Base-by-base conservation (phyloP, 306 rosid species). In the Prunus davidiana region DNA sequence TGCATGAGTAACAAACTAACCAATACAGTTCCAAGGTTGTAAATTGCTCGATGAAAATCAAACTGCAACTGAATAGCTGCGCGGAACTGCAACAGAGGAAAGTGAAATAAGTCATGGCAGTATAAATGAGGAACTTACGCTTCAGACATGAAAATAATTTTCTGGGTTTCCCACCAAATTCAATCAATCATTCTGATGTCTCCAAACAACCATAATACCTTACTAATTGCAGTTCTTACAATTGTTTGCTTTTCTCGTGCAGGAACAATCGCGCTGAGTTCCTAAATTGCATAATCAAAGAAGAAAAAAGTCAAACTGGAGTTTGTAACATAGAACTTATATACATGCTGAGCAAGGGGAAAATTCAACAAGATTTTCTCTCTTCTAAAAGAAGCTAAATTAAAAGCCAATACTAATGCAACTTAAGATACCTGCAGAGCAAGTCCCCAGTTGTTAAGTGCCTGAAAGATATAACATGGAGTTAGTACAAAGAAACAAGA, bases 1-100 rank as follows among this genome's bases (percentile, higher is more conserved):
- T 18, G 49, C 8, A 63, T 62, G 77, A 85, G 80, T 28, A 70
- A 82, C 46, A 80, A 81, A 87, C 88, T 83, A 11, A 95, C 99
- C 98, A 96, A 86, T 79, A 96, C 99, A 82, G 99, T 96, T 81
- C 99, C 99, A 75, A 96, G 98, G 80, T 92, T 96, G 92, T 96
- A 96, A 78, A 96, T 92, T 78, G 99, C 99, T 80, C 99, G 92
- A 85, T 96, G 98, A 84, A 96, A 96, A 86, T 96, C 99, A 88
- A 89, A 96, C 64, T 96, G 99, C 90, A 96, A 91, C 81, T 86
- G 97, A 75, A 96, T 96, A 79, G 99, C 99, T 14, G 96, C 90
- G 30, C 99, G 99, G 76, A 96, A 96, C 99, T 96, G 91, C 91
- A 89, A 61, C 76, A 64, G 77, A 84, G 81, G 83, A 80, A 45